phyloP scores from a whole-genome alignment of 768 basidiomycete genomes.

The Mycena indigotica region DNA sequence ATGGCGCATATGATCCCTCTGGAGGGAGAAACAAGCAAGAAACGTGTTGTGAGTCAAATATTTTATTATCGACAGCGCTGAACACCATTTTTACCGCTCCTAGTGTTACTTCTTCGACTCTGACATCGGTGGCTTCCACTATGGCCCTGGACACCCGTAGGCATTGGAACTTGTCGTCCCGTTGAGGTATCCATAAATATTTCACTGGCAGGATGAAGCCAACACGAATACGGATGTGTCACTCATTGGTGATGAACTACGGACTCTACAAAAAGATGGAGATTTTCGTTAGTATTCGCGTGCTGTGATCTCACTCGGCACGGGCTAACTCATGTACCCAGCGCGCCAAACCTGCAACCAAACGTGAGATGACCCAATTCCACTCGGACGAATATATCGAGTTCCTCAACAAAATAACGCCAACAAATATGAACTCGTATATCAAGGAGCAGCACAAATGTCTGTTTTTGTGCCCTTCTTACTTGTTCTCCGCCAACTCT shows the following conservation, averaged over 20 bases:
- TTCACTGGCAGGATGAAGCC: constrained; percentile 80
- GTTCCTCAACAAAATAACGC: constrained; percentile 90
- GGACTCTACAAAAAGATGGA: constrained; percentile 99
- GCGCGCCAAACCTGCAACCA: constrained; percentile 99
- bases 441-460: constrained; percentile 97
- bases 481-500: not conserved
- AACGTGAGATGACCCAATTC: constrained; percentile 99
- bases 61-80: constrained; percentile 18
- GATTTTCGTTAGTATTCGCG: constrained; percentile 79
- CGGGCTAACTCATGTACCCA: too few relatives aligned
- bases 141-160: constrained; percentile 96
- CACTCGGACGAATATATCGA: constrained; percentile 99
- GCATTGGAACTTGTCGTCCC: constrained; percentile 25
- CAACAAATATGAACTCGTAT: constrained; percentile 92
- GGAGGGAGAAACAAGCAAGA: constrained; percentile 74
- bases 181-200: constrained; percentile 23
- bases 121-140: constrained; percentile 98
- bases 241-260: constrained; percentile 99
- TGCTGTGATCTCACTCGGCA: not conserved
- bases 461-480: constrained; percentile 36
- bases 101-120: constrained; percentile 99
- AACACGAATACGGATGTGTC: constrained; percentile 98
- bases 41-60: constrained; percentile 79
- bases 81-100: constrained; percentile 15
- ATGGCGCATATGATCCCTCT: constrained; percentile 53